A percentile compares a stretch with the other conserved stretches of the same genome.
These are phyloP conservation scores for Colletotrichum sp. DNA, from an alignment of 2,329 filamentous ascomycete species.

Conservation along the genomic window DNA sequence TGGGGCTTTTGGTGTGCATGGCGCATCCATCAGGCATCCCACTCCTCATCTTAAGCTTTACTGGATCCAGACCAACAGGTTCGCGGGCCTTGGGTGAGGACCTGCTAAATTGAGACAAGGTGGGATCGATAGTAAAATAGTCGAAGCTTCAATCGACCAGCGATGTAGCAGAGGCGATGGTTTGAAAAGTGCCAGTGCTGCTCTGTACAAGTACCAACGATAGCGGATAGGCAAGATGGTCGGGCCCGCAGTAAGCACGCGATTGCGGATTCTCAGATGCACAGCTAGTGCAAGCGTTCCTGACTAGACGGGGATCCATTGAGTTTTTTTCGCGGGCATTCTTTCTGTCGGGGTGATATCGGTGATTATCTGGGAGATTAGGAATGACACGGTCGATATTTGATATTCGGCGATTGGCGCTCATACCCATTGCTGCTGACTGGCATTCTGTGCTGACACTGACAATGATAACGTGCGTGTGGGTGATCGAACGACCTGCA, in stretches of 20 bases:
- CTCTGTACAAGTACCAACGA: background rate
- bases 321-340: background rate
- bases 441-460: background rate
- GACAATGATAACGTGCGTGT: background rate
- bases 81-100: background rate
- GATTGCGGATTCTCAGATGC: constrained; percentile 4
- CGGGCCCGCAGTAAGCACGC: constrained; percentile 14
- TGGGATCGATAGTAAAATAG: background rate
- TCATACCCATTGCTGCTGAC: background rate
- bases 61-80: background rate
- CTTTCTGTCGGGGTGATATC: constrained; percentile 7
- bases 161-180: background rate
- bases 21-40: background rate
- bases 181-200: background rate
- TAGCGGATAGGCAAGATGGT: background rate
- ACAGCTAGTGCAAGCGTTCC: background rate
- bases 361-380: constrained; percentile 12
- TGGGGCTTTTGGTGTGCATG: background rate
- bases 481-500: background rate
- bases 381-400: background rate
- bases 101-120: constrained; percentile 10
- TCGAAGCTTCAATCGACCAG: background rate
- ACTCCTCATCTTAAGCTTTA: constrained; percentile 9
- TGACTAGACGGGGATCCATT: constrained; percentile 7
- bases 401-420: background rate